Base-by-base conservation (phyloP, 2,329 filamentous ascomycete genomes). In the Aspergillus tamarii region DNA sequence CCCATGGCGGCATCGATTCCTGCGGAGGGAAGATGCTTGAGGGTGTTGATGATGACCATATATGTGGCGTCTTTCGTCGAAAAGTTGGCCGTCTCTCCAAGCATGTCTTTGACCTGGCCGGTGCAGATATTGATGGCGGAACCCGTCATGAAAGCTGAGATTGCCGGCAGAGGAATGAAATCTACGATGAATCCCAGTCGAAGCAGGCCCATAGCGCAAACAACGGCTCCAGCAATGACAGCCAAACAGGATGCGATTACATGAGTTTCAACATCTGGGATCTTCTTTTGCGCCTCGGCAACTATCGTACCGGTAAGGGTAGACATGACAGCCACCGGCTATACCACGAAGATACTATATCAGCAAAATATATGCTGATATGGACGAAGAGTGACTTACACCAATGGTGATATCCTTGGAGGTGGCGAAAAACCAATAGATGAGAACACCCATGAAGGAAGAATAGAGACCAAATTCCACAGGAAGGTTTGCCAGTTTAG, bases 401-500 rank as follows among this genome's bases (percentile, higher is more conserved):
- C 94, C 94, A 62, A 98, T 98, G 11, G 94, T 97, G 74, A 99
- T 98, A 78, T 99, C 94, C 76, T 98, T 99, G 16, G 94, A 97
- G 0, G 95, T 99, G 39, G 94, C 95, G 74, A 98, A 98, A 75
- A 97, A 91, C 94, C 94, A 98, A 80, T 99, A 99, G 65, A 97
- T 85, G 66, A 97, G 78, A 19, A 96, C 94, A 57, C 94, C 95
- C 86, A 97, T 95, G 75, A 99, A 98, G 0, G 94, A 97, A 0
- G 94, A 95, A 79, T 96, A 96, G 0, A 98, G 85, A 59, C 94
- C 94, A 73, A 89, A 98, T 74, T 98, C 85, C 7, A 90, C 87
- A 0, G 87, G 84, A n/a, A 98, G 84, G 65, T 89, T 86, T 52
- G 94, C 94, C 30, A 98, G 84, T 65, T 89, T 84, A 34, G 94